Evolutionary conservation across 345 rosid species (phyloP).

Genomic region (Moringa oleifera): DNA sequence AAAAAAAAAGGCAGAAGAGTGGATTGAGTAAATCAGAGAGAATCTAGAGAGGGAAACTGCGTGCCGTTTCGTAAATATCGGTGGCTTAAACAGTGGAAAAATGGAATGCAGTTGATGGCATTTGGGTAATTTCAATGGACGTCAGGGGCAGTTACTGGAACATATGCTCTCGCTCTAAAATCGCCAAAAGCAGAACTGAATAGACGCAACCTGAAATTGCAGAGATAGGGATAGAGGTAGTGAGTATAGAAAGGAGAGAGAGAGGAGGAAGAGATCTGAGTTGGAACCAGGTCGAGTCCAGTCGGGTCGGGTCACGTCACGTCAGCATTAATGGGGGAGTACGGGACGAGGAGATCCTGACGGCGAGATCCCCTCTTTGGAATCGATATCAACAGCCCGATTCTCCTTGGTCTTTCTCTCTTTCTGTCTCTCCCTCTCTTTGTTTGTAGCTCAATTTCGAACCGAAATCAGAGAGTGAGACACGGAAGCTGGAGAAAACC

Average conservation of each 20-base stretch:
- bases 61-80: too few species aligned
- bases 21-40: too few species aligned
- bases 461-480: not conserved
- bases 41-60: too few species aligned
- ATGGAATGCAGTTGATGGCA: constrained; percentile 20
- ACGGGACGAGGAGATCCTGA: constrained; percentile 13
- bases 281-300: constrained; percentile 26
- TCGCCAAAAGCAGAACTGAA: constrained; percentile 9
- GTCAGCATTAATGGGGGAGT: constrained; percentile 26
- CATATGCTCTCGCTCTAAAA: constrained; percentile 2
- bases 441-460: constrained; percentile 4
- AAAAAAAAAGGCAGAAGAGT: constrained; percentile 2
- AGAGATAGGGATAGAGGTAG: constrained; percentile 16
- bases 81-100: not conserved
- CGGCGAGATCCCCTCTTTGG: constrained; percentile 1
- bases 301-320: constrained; percentile 18
- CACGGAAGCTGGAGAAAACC: constrained; percentile 1
- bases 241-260: not conserved
- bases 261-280: constrained; percentile 33
- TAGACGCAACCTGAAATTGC: constrained; percentile 25
- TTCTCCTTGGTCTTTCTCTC: constrained; percentile 11
- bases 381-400: constrained; percentile 19
- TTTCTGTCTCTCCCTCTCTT: constrained; percentile 6
- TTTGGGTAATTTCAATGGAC: constrained; percentile 12
- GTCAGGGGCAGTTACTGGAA: constrained; percentile 9